Evolutionary conservation across 192 early-diverging fungal genomes (phyloP).

Genomic region (Jimgerdemannia flammicorona): DNA sequence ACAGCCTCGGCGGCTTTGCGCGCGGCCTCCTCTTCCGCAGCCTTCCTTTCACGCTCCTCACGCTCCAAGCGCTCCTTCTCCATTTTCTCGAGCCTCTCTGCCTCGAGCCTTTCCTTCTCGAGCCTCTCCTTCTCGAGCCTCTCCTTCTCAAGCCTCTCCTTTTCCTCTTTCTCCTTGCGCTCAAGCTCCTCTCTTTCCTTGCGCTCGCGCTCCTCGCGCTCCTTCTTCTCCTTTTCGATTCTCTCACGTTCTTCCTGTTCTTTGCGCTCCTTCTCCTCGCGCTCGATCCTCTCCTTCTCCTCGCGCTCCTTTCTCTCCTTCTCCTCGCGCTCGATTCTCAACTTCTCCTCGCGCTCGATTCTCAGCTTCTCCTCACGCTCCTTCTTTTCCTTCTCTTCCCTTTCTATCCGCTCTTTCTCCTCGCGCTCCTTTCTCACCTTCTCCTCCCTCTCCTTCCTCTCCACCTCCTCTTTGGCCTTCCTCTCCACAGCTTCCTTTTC

Average conservation of each 20-base stretch:
- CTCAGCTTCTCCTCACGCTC: constrained; percentile 22
- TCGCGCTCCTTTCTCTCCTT: constrained; percentile 2
- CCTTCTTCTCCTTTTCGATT: constrained; percentile 22
- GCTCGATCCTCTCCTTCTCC: constrained; percentile 22
- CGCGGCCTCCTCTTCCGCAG: constrained; percentile 2
- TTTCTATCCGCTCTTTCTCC: constrained; percentile 22
- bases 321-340: constrained; percentile 20
- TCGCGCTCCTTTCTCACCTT: constrained; percentile 1
- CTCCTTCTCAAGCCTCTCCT: neutral
- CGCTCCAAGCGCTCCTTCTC: neutral
- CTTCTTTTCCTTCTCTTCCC: constrained; percentile 17
- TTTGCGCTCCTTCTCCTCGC: constrained; percentile 17
- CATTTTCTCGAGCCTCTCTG: constrained; percentile 15
- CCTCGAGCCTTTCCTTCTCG: neutral
- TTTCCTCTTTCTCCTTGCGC: constrained; percentile 23
- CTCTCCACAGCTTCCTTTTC: constrained; percentile 13
- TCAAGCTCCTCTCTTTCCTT: constrained; percentile 9
- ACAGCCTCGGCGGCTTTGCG: constrained; percentile 10
- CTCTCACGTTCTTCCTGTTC: constrained; percentile 22
- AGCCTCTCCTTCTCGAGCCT: too few relatives aligned
- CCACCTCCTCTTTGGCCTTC: constrained; percentile 22
- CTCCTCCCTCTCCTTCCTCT: constrained; percentile 22
- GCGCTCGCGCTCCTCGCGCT: constrained; percentile 27
- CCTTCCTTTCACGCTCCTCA: constrained; percentile 22
- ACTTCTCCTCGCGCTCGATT: constrained; percentile 27